Base-by-base conservation (phyloP, 139 green algal species). In the Micractinium sp. region DNA sequence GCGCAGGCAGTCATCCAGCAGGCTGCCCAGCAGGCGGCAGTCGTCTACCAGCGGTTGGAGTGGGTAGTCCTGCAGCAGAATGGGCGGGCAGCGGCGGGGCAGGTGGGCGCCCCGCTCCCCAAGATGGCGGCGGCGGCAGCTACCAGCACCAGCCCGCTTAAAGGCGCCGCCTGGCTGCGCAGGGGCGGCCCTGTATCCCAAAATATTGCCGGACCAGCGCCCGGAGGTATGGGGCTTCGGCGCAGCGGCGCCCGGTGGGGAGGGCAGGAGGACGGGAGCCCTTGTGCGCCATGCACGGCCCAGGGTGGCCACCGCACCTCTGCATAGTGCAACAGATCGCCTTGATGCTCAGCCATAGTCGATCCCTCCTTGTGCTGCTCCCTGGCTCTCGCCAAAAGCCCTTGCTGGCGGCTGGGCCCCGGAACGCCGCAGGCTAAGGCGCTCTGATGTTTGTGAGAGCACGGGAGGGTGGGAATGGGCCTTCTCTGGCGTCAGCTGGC, bases 1-100 rank as follows among this genome's bases (percentile, higher is more conserved):
- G 25, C 92, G 91, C 47, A 99, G 90, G 81, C 92, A 96, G 38
- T 98, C 95, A 79, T 99, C 97, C 39, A 99, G 91, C 36, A 98
- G 87, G 2, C 83, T 90, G 2, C 94, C 93, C 27, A 99, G 93
- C 41, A 99, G 92, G 61, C 94, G 94, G 91, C 96, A 99, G 85
- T 99, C 96, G 89, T 99, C 96, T 41, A 97, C 83, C 38, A 87
- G 83, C 16, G 83, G 83, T 67, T 87, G 83, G 3, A 87, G 83
- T 12, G 83, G 83, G 36, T 87, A 87, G 67, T 87, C 83, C 83
- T 87, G 66, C 83, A 81, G 38, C 41, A 29, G 0, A 33, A 20
- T 78, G 63, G 38, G 20, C 27, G 27, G 69, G 71, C 71, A 3
- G 69, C 69, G 27, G 69, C 22, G 69, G 14, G 22, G 27, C 69